Evolutionary conservation across 306 rosid species (phyloP), one percentile per base, ranked within the genome.

Genomic region (Clitoria ternatea): DNA sequence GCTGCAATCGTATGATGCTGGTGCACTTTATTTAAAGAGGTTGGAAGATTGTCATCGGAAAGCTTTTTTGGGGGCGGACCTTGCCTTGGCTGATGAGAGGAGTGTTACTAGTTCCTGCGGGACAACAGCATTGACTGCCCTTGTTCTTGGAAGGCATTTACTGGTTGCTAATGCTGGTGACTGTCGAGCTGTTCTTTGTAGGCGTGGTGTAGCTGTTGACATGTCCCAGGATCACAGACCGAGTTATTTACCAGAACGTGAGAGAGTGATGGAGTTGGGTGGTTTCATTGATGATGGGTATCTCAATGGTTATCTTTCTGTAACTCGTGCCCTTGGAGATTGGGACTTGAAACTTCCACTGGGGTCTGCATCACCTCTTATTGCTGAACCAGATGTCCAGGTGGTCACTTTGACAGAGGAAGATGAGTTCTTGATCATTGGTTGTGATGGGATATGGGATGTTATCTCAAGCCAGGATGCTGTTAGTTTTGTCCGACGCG

Each of bases 401-500:
- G 90, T 72, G 66, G 79, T 66, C 36, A 17, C 78, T 15, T 76
- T 92, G 78, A 86, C 88, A 2, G 86, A 88, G 65, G 92, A 86
- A 1, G 92, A 92, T 0, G 98, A 92, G 47, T 92, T 92, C 77
- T 56, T 92, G 81, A 86, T 92, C 49, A 84, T 92, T 59, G 87
- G 88, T 9, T 92, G 98, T 67, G 98, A 92, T 63, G 98, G 96
- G 18, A 82, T 92, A 37, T 92, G 98, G 98, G 98, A 92, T 49
- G 92, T 85, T 0, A 83, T 92, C 85, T 65, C 87, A 9, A 89
- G 98, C 80, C 96, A 92, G 73, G 55, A 72, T 6, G 96, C 96
- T 11, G 96, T 92, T 60, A 88, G 96, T 67, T 82, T 92, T 9
- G 96, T 85, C 29, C 88, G 96, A 12, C 89, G 85, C 0, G 86